A percentile compares a stretch with the other conserved stretches of the same genome.
Evolutionary conservation across 1,284 basidiomycete species (phyloP).

Genomic region (Abortiporus biennis): DNA sequence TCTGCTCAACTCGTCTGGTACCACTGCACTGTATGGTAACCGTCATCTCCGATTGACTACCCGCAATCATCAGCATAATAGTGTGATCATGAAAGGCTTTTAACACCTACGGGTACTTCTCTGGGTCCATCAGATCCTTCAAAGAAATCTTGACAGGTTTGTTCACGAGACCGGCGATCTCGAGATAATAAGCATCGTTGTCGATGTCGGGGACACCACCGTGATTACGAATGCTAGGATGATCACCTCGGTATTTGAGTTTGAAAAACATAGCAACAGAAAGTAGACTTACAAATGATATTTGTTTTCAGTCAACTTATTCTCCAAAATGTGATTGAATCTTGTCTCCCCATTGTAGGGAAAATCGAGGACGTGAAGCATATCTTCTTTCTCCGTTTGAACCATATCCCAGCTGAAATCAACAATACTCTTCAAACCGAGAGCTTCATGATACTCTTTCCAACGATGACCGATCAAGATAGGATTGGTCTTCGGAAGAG

Average conservation of each 20-base stretch:
- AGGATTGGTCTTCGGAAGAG: slow-evolving; percentile 46
- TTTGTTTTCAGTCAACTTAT: slow-evolving; percentile 40
- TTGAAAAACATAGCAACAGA: background rate
- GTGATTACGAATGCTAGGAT: slow-evolving; percentile 39
- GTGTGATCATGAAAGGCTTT: background rate
- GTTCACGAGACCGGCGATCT: slow-evolving; percentile 45
- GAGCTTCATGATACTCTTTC: slow-evolving; percentile 48
- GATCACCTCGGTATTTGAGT: slow-evolving; percentile 3
- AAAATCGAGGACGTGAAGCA: slow-evolving; percentile 48
- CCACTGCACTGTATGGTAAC: slow-evolving; percentile 52
- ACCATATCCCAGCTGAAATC: slow-evolving; percentile 49
- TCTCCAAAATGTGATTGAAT: slow-evolving; percentile 33
- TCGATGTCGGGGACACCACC: slow-evolving; percentile 42
- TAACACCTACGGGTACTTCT: slow-evolving; percentile 37
- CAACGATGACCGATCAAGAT: slow-evolving; percentile 45
- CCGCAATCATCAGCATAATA: background rate
- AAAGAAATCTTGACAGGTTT: slow-evolving; percentile 36
- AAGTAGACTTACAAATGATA: slow-evolving; percentile 37
- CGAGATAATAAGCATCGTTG: slow-evolving; percentile 36
- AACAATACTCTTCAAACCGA: slow-evolving; percentile 40
- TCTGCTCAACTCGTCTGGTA: slow-evolving; percentile 48
- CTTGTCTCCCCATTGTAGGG: slow-evolving; percentile 48
- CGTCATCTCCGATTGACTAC: slow-evolving; percentile 42
- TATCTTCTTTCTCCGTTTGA: slow-evolving; percentile 45
- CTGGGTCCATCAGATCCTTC: slow-evolving; percentile 39